Conservation (phyloP, 768 basidiomycete species). For the Mycena latifolia region DNA sequence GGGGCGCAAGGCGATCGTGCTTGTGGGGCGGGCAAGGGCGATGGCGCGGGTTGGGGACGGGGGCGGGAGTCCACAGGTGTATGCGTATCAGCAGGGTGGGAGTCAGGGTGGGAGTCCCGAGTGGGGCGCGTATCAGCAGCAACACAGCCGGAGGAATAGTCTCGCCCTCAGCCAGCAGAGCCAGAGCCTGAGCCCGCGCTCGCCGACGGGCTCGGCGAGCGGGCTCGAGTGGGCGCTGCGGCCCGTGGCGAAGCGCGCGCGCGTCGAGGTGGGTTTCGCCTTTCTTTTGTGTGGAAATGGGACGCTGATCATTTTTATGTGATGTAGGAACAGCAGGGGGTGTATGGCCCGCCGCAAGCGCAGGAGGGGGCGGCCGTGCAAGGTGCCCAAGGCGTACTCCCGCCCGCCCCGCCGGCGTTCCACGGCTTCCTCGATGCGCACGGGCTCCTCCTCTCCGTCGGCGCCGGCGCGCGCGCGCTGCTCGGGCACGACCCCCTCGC, state of each 20-base stretch:
- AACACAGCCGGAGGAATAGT: too few species aligned
- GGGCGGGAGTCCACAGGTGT: too few species aligned
- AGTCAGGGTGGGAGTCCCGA: too few species aligned
- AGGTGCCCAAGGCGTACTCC: too few species aligned
- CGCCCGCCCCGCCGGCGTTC: slow-evolving; percentile 7
- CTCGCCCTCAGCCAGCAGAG: too few species aligned
- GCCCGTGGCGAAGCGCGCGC: slow-evolving; percentile 15
- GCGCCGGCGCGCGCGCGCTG: slow-evolving; percentile 24
- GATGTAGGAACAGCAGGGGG: too few species aligned
- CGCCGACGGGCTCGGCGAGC: slow-evolving; percentile 25
- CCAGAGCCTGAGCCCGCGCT: slow-evolving; percentile 41
- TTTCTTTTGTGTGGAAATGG: too few species aligned
- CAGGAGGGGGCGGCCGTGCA: too few species aligned
- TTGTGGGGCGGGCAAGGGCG: slow-evolving; percentile 82
- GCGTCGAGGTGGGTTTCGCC: slow-evolving; percentile 25
- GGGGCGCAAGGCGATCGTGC: slow-evolving; percentile 92
- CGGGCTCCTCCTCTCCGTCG: slow-evolving; percentile 35
- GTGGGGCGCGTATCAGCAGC: too few species aligned
- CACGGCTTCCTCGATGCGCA: slow-evolving; percentile 33
- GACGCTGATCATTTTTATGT: too few species aligned
- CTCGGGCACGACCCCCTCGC: slow-evolving; percentile 27
- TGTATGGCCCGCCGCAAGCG: too few species aligned
- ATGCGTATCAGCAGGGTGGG: too few species aligned
- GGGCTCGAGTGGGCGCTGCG: slow-evolving; percentile 31
- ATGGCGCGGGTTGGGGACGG: slow-evolving; percentile 64